phyloP scores from a whole-genome alignment of 805 yeast species.

The Ogataea trehalophila region DNA sequence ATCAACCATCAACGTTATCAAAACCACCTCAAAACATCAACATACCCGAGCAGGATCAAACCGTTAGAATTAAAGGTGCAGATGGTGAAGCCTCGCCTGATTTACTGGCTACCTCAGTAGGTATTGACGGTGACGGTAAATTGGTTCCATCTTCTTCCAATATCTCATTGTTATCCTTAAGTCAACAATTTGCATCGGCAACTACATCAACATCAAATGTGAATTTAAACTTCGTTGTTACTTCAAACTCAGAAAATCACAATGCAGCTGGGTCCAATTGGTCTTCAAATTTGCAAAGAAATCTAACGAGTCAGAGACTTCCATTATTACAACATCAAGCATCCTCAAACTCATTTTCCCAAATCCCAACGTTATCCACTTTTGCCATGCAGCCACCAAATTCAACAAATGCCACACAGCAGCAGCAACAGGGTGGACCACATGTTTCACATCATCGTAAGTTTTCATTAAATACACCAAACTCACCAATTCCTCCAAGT shows the following conservation, averaged over 20 bases:
- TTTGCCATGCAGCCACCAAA: neutral
- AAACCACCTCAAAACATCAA: conserved; percentile 11
- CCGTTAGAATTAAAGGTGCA: conserved; percentile 2
- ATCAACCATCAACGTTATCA: neutral
- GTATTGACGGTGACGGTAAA: conserved; percentile 28
- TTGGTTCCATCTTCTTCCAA: conserved; percentile 33
- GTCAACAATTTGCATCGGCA: conserved; percentile 17
- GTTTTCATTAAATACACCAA: conserved; percentile 19
- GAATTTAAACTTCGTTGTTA: neutral
- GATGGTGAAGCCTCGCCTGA: conserved; percentile 26
- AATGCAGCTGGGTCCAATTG: conserved; percentile 3
- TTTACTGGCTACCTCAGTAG: conserved; percentile 32
- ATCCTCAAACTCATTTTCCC: conserved; percentile 4
- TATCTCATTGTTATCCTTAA: conserved; percentile 32
- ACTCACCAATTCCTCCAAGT: conserved; percentile 4
- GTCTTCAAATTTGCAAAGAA: conserved; percentile 13
- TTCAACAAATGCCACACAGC: neutral
- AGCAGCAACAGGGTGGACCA: neutral
- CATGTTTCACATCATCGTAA: conserved; percentile 7
- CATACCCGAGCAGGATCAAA: conserved; percentile 2
- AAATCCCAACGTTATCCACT: neutral
- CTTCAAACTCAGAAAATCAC: conserved; percentile 6
- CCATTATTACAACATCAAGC: conserved; percentile 8
- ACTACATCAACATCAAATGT: conserved; percentile 3
- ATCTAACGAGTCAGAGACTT: conserved; percentile 17